Percentiles rank a stretch among this genome's conserved stretches.
Evolutionary conservation across 2,329 filamentous ascomycete genomes (phyloP).

Genomic region (Fusarium siculi): DNA sequence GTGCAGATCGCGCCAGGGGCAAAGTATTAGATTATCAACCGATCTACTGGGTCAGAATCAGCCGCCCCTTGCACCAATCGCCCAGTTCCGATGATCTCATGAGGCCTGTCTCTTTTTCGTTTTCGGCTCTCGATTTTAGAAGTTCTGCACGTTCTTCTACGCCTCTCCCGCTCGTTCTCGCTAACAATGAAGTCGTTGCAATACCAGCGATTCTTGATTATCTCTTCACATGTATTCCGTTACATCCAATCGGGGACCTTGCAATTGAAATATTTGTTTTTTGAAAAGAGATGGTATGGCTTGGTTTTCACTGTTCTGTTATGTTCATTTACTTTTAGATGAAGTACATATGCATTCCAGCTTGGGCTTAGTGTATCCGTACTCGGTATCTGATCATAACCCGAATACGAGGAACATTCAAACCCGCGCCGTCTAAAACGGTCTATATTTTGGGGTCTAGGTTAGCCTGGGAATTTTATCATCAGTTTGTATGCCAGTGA

Average conservation of each 20-base stretch:
- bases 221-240: not conserved
- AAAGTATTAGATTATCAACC: conserved; percentile 38
- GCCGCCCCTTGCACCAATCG: conserved; percentile 19
- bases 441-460: not conserved
- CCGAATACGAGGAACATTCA: conserved; percentile 1
- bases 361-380: not conserved
- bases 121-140: conserved; percentile 30
- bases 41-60: conserved; percentile 26
- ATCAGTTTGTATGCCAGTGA: not conserved
- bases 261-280: conserved; percentile 6
- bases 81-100: conserved; percentile 30
- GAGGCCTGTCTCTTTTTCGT: conserved; percentile 33
- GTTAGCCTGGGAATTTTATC: not conserved
- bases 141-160: not conserved
- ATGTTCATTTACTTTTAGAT: not conserved
- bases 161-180: conserved; percentile 25
- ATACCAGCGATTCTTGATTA: not conserved
- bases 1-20: conserved; percentile 19
- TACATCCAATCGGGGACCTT: conserved; percentile 20
- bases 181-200: not conserved
- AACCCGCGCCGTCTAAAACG: not conserved
- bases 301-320: not conserved
- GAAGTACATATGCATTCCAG: not conserved
- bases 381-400: not conserved
- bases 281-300: not conserved